Evolutionary conservation across 192 early-diverging fungal species (phyloP), one percentile per base, ranked within the genome.

Genomic region (Funneliformis geosporum): DNA sequence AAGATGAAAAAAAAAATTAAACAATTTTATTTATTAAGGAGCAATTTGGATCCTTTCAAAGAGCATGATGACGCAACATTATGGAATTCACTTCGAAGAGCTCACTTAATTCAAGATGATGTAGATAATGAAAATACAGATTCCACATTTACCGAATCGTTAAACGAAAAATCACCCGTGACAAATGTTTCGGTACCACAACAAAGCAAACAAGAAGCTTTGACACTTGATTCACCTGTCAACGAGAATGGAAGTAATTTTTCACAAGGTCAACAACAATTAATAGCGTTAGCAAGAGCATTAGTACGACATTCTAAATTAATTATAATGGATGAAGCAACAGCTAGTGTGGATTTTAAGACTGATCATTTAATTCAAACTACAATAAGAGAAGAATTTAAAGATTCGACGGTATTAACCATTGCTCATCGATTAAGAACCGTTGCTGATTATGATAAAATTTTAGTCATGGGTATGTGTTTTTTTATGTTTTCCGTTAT

Each of bases 241-340:
- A 88, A 84, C 33, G 96, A 97, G 82, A 91, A 91, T 80, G 93
- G 92, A 1, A 83, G 86, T 38, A 94, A 94, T 81, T 89, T 94
- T 71, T 91, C 89, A 8, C 85, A 93, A 55, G 93, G 93, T 3
- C 93, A 95, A 80, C 86, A 91, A 7, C 92, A 94, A 80, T 81
- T 95, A 46, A 87, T 95, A 23, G 85, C 88, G 12, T 83, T 95
- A 43, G 93, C 93, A 1, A 89, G 93, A 18, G 93, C 93, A 0
- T 80, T 94, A 21, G 84, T 95, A 10, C 88, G 91, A 42, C 80
- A 87, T 8, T 82, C 86, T 65, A 84, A 84, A 67, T 76, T 95
- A 27, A 90, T 96, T 60, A 86, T 96, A 42, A 87, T 95, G 86
- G 94, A 96, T 80, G 95, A 96, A 82, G 96, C 96, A 5, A 98